A percentile compares a stretch with the other conserved stretches of the same genome.
Evolutionary conservation across 129 eudicot species (phyloP).

Genomic region (Escallonia rubra): DNA sequence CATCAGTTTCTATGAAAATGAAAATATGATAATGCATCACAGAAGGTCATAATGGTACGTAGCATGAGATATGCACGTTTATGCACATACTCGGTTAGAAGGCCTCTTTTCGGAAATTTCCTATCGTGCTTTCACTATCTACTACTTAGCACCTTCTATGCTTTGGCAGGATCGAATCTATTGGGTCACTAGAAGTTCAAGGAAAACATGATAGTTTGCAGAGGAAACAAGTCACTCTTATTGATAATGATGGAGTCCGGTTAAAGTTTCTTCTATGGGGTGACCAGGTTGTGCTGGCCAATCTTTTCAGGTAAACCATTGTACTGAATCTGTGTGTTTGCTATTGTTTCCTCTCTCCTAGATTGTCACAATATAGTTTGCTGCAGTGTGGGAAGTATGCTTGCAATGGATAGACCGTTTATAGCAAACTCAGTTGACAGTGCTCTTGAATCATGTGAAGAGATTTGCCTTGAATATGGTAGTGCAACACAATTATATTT

Average conservation of each 20-base stretch:
- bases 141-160: background rate
- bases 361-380: constrained; percentile 9
- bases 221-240: constrained; percentile 69
- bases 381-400: constrained; percentile 89
- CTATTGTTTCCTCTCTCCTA: background rate
- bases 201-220: constrained; percentile 58
- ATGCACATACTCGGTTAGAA: background rate
- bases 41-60: background rate
- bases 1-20: background rate
- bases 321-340: background rate
- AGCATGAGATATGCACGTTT: constrained; percentile 9
- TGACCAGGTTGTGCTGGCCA: constrained; percentile 74
- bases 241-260: constrained; percentile 68
- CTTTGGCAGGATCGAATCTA: constrained; percentile 65
- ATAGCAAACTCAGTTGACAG: constrained; percentile 49
- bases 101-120: background rate
- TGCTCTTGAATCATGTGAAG: constrained; percentile 44
- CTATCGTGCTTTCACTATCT: background rate
- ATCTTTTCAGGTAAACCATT: constrained; percentile 63
- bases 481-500: constrained; percentile 82
- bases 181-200: constrained; percentile 68
- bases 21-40: background rate
- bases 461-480: constrained; percentile 87
- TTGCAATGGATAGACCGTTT: constrained; percentile 82
- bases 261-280: constrained; percentile 80